phyloP scores from a whole-genome alignment of 257 asterid species.

The Rauvolfia tetraphylla region DNA sequence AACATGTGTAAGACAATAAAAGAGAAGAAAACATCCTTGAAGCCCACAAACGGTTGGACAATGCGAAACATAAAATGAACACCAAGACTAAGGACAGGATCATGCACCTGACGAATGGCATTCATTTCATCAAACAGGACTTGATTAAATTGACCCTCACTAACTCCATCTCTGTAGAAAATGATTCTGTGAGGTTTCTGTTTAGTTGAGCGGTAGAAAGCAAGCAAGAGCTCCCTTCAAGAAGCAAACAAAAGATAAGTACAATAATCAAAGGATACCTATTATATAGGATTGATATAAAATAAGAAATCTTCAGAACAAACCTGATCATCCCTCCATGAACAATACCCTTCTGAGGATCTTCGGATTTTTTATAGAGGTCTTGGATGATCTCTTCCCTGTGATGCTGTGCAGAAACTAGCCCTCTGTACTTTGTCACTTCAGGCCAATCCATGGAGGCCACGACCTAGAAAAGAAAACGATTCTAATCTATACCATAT shows the following conservation, averaged over 20 bases:
- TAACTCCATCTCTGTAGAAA: conserved; percentile 88
- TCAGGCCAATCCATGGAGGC: conserved; percentile 96
- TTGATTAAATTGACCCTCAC: conserved; percentile 82
- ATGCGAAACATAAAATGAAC: neutral
- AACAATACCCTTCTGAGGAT: conserved; percentile 35
- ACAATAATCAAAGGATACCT: neutral
- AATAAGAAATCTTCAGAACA: neutral
- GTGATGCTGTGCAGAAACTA: conserved; percentile 76
- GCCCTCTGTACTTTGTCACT: conserved; percentile 61
- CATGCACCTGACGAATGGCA: conserved; percentile 59
- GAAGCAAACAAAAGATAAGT: neutral
- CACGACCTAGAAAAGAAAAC: conserved; percentile 59
- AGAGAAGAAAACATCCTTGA: neutral
- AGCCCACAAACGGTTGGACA: neutral
- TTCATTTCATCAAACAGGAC: conserved; percentile 64
- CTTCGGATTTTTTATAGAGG: conserved; percentile 32
- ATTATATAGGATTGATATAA: conserved; percentile 9
- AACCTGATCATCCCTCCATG: conserved; percentile 76
- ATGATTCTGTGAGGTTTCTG: conserved; percentile 59
- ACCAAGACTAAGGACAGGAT: neutral
- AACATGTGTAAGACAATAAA: neutral
- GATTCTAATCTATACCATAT: neutral
- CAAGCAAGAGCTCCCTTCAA: conserved; percentile 56
- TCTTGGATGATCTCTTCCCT: conserved; percentile 68
- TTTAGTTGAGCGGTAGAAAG: conserved; percentile 34